These are phyloP conservation scores for Botryotinia calthae DNA, from an alignment of 2,329 filamentous ascomycete species.

Conservation along the genomic window DNA sequence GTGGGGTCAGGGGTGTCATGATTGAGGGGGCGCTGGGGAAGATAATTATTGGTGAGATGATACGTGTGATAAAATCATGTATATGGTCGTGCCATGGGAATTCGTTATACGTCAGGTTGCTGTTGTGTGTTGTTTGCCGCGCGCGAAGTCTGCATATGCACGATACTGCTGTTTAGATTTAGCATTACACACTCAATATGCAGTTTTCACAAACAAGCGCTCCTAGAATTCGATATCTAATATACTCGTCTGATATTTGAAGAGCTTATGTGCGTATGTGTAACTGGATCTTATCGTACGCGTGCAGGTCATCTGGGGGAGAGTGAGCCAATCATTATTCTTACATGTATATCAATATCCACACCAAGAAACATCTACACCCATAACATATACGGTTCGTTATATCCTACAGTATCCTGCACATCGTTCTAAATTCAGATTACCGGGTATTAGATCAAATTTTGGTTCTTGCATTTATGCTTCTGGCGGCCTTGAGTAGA, in stretches of 20 bases:
- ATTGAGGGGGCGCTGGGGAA: slow-evolving; percentile 4
- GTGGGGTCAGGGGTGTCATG: background rate
- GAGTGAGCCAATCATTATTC: background rate
- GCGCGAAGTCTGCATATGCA: slow-evolving; percentile 9
- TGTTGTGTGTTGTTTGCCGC: background rate
- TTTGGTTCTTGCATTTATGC: background rate
- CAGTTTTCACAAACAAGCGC: background rate
- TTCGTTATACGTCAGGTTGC: background rate
- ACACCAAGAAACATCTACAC: background rate
- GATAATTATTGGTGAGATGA: background rate
- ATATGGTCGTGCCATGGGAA: background rate
- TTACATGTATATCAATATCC: background rate
- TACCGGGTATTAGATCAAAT: background rate
- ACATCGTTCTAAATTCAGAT: background rate
- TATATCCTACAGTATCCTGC: background rate
- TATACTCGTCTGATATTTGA: background rate
- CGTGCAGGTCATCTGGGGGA: background rate
- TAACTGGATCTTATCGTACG: background rate
- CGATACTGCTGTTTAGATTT: background rate
- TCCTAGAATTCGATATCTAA: background rate
- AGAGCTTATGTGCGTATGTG: background rate
- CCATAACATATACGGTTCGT: background rate
- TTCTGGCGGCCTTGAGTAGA: background rate
- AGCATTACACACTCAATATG: background rate
- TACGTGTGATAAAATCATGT: background rate